Evolutionary conservation across 768 basidiomycete species (phyloP).

Genomic region (Kondoa malvinella): DNA sequence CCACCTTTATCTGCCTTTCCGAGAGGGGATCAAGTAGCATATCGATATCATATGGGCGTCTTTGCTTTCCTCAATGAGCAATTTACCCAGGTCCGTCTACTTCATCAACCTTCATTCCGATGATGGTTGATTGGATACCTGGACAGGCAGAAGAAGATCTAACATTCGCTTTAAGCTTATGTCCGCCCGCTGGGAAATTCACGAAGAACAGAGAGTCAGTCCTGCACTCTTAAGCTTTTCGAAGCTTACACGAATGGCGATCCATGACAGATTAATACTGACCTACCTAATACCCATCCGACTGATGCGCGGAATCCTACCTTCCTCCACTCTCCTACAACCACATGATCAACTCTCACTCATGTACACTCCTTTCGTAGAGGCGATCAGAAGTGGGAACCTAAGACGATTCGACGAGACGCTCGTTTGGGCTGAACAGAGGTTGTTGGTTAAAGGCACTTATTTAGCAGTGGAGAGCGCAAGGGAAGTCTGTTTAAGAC

Average conservation of each 20-base stretch:
- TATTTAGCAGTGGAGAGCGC: constrained; percentile 77
- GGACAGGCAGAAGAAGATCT: constrained; percentile 69
- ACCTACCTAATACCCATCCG: constrained; percentile 79
- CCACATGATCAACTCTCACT: constrained; percentile 56
- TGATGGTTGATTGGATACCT: not conserved
- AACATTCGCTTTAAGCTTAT: constrained; percentile 68
- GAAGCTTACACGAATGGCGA: no score
- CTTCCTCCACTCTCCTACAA: constrained; percentile 50
- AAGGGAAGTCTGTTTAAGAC: constrained; percentile 66
- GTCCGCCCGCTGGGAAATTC: constrained; percentile 42
- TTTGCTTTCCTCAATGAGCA: constrained; percentile 85
- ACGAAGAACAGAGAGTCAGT: constrained; percentile 67
- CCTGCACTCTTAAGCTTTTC: not conserved
- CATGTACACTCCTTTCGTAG: constrained; percentile 63
- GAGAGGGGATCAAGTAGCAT: constrained; percentile 52
- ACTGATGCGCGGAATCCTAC: constrained; percentile 70
- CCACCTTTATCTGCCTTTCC: constrained; percentile 62
- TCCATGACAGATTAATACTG: constrained; percentile 53
- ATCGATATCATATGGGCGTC: constrained; percentile 87
- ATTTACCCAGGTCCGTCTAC: constrained; percentile 50
- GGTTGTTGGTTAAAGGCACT: constrained; percentile 68
- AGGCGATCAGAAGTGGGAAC: constrained; percentile 60
- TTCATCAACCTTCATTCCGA: not conserved
- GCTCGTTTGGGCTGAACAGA: constrained; percentile 47
- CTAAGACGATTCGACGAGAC: constrained; percentile 63